Evolutionary conservation across 257 asterid species (phyloP), one percentile per base, ranked within the genome.

Genomic region (Datura wrightii): DNA sequence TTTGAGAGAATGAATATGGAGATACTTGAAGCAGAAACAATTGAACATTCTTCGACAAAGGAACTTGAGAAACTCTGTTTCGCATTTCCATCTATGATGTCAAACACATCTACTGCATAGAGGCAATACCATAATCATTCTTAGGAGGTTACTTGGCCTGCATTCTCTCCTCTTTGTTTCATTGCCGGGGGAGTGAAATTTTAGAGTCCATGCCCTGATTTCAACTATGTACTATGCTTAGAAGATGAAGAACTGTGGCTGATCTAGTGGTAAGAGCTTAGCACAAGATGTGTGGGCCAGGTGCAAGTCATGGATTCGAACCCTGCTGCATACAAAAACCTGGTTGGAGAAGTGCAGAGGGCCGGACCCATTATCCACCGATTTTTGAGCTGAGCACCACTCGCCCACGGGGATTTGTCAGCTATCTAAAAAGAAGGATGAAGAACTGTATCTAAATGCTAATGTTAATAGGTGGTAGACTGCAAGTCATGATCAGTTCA

Each of bases 401-500:
- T 72, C 1, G 41, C 58, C 80, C 80, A 10, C 10, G 18, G 11
- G 58, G 55, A 44, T 62, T 31, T 44, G 18, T 72, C 18, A 24
- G 19, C 46, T 72, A 46, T 31, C 80, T 15, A 11, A 19, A 10
- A 19, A 72, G 31, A 42, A 44, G n/a, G 11, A 72, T 10, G 19
- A 44, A 9, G 79, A 74, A 50, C 81, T 48, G 44, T 24, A 52
- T 48, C 81, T 24, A 74, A 48, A 74, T 74, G 60, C 60, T 74
- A 74, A 2, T 13, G 81, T 14, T 44, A 50, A 48, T 74, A 74
- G 44, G 81, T 24, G 60, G 42, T 48, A 74, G 81, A 74, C 14
- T 24, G 11, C 81, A 74, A 6, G 81, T 74, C 41, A 24, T 74
- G 60, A 48, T 74, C 60, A 74, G 42, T 74, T 50, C 81, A 50